Base-by-base conservation (phyloP, 2,329 filamentous ascomycete genomes). In the Alternaria sp. region DNA sequence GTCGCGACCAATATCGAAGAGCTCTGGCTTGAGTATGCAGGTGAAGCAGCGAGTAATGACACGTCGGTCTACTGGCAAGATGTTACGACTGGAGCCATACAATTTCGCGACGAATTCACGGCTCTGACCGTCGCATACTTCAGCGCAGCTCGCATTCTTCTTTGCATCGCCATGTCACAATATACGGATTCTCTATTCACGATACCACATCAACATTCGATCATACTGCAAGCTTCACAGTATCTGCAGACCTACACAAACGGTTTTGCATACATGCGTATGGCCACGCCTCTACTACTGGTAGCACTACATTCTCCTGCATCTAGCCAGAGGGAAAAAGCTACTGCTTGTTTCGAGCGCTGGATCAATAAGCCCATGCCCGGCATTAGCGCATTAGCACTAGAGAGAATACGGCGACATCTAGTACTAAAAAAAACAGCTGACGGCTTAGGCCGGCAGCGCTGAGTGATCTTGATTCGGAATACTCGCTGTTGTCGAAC, bases 211-310 rank as follows among this genome's bases (percentile, higher is more conserved):
- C 9, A 67, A 72, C 32, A 57, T 24, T 36, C 43, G n/a, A 54
- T 53, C 18, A 70, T 76, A 41, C 22, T 76, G 14, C 57, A 70
- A 12, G 69, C 63, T 12, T 66, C 70, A 11, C 43, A 28, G n/a
- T 70, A 67, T 51, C 47, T 74, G n/a, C 53, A 66, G 5, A 59
- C 62, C 4, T 39, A 64, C 16, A 62, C 47, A 16, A 69, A 73
- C 32, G 73, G 72, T 0, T 71, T 66, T 49, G 69, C 72, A 32
- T 75, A 71, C 36, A 76, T 75, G 69, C 68, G 75, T 11, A 74
- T 76, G 66, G 69, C 70, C 6, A 67, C 67, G 7, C 72, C 74
- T 18, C 49, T 76, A 2, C 69, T 73, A 28, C 56, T 75, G 3
- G 73, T 77, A 16, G 68, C 70, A 3, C 48, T 75, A 28, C 66